Evolutionary conservation across 1,284 basidiomycete genomes (phyloP).

Genomic region (Cutaneotrichosporon sp.): DNA sequence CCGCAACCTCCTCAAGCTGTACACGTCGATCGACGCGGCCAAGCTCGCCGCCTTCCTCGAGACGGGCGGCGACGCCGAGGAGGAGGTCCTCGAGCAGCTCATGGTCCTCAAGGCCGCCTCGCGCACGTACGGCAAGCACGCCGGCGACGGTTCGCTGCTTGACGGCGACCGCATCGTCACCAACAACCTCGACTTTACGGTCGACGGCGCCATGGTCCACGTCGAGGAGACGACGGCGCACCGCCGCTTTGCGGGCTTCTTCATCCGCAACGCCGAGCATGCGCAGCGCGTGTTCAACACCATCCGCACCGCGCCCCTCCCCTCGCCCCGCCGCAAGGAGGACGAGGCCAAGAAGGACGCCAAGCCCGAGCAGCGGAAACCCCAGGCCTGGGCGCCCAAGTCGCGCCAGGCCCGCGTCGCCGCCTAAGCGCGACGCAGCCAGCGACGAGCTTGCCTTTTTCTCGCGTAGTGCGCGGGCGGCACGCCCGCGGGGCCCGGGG

Average conservation of each 20-base stretch:
- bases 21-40: slow-evolving; percentile 86
- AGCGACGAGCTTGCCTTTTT: too few species aligned
- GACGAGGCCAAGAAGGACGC: slow-evolving; percentile 21
- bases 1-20: slow-evolving; percentile 90
- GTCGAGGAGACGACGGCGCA: slow-evolving; percentile 93
- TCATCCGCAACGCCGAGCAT: slow-evolving; percentile 91
- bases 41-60: slow-evolving; percentile 88
- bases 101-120: slow-evolving; percentile 90
- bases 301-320: slow-evolving; percentile 68
- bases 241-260: slow-evolving; percentile 91
- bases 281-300: slow-evolving; percentile 80
- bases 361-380: slow-evolving; percentile 20
- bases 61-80: slow-evolving; percentile 59
- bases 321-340: slow-evolving; percentile 46
- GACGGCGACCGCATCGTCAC: slow-evolving; percentile 86
- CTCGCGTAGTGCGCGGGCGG: neutral
- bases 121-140: slow-evolving; percentile 64
- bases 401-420: slow-evolving; percentile 31
- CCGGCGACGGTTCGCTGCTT: slow-evolving; percentile 64
- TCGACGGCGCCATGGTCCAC: slow-evolving; percentile 91
- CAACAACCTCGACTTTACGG: slow-evolving; percentile 92
- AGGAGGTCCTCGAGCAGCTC: slow-evolving; percentile 92
- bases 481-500: neutral
- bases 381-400: slow-evolving; percentile 34
- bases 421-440: slow-evolving; percentile 20